Evolutionary conservation across 805 yeast species (phyloP).

Genomic region (Cyberlindnera meyerae): DNA sequence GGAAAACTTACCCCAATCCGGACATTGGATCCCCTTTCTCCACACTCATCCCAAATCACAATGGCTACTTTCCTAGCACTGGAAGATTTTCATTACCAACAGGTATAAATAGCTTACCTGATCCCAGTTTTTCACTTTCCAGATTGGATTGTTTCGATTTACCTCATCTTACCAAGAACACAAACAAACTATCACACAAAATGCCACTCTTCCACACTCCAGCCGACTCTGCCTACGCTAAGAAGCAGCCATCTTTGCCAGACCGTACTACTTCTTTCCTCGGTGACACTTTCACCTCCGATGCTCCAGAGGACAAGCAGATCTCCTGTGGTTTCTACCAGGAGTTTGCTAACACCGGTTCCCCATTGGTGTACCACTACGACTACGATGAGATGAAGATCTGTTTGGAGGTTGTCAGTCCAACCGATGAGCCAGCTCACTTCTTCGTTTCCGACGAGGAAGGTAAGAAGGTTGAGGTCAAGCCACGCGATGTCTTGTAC

Average conservation of each 20-base stretch:
- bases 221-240: slow-evolving; percentile 46
- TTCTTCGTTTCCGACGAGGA: slow-evolving; percentile 61
- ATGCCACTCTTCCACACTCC: slow-evolving; percentile 43
- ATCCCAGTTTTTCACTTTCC: too few species aligned
- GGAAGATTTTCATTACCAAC: not conserved
- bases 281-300: slow-evolving; percentile 60
- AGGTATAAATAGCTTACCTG: too few species aligned
- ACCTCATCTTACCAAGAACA: too few species aligned
- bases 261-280: slow-evolving; percentile 67
- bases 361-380: slow-evolving; percentile 62
- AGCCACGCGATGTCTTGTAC: slow-evolving; percentile 65
- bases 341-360: slow-evolving; percentile 53
- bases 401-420: slow-evolving; percentile 38
- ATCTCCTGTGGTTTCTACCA: slow-evolving; percentile 65
- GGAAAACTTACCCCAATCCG: too few species aligned
- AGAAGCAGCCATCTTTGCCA: slow-evolving; percentile 56
- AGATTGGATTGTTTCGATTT: too few species aligned
- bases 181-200: slow-evolving; percentile 4
- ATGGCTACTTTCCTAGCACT: too few species aligned
- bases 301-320: slow-evolving; percentile 54
- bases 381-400: slow-evolving; percentile 68
- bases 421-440: slow-evolving; percentile 53
- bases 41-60: too few species aligned
- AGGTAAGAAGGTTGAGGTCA: slow-evolving; percentile 50
- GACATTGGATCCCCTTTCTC: too few species aligned